Conservation (phyloP, 2,329 filamentous ascomycete species). For the Colletotrichum sp. region DNA sequence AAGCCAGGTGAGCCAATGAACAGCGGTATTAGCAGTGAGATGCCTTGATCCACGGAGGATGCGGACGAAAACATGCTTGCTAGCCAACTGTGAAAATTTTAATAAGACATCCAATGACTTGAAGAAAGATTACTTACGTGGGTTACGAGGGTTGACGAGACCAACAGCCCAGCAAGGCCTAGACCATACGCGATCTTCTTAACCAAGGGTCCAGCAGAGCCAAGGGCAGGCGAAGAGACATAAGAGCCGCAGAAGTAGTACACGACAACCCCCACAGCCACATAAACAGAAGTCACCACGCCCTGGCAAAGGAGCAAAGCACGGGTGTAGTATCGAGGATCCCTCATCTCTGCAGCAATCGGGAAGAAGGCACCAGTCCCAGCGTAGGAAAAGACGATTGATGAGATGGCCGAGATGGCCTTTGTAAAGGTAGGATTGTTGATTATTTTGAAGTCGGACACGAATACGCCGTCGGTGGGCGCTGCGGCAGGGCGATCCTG, state of each 20-base stretch:
- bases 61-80: slow-evolving; percentile 35
- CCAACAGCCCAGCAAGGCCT: slow-evolving; percentile 33
- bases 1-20: slow-evolving; percentile 35
- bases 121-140: slow-evolving; percentile 24
- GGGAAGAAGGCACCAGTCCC: slow-evolving; percentile 39
- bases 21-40: slow-evolving; percentile 27
- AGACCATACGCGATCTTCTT: slow-evolving; percentile 51
- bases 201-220: slow-evolving; percentile 42
- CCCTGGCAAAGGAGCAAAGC: slow-evolving; percentile 29
- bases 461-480: slow-evolving; percentile 23
- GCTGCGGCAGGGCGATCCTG: slow-evolving; percentile 31
- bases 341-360: slow-evolving; percentile 37
- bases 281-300: slow-evolving; percentile 35
- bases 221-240: slow-evolving; percentile 51
- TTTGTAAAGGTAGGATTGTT: slow-evolving; percentile 32
- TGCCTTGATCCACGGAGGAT: slow-evolving; percentile 32
- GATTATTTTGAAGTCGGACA: slow-evolving; percentile 33
- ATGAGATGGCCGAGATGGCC: slow-evolving; percentile 33
- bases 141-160: slow-evolving; percentile 27
- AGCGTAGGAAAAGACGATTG: slow-evolving; percentile 41
- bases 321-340: slow-evolving; percentile 31
- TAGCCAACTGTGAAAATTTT: slow-evolving; percentile 6
- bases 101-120: background rate
- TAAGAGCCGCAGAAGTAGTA: slow-evolving; percentile 51
- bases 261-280: slow-evolving; percentile 40